Evolutionary conservation across 1,284 basidiomycete species (phyloP), one percentile per base, ranked within the genome.

Genomic region (Heterobasidion occidentale): DNA sequence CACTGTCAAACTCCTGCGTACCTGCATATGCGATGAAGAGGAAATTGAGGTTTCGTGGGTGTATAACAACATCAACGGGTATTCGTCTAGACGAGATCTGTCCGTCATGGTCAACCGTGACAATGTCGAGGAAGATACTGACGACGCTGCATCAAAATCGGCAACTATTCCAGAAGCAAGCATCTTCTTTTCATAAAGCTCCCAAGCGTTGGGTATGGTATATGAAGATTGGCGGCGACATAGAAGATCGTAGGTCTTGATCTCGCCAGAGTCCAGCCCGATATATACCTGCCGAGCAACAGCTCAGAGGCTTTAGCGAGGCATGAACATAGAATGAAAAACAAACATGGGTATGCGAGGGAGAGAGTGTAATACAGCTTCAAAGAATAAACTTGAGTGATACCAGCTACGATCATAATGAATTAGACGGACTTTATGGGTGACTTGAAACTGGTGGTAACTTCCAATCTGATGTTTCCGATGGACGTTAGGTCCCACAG

Each of bases 21-120:
- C 89, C 90, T 74, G 86, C 84, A 69, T 93, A 95, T 2, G 84
- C 91, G 33, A 96, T 75, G 52, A 96, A 85, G 8, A 95, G 63
- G 17, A 88, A 74, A 66, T 92, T 91, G 46, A 95, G 69, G 65
- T 96, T 84, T 56, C 90, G 77, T 1, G 94, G 94, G 69, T 94
- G 91, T 17, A 84, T 72, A 6, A 86, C 76, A 14, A 84, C 67
- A 57, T 91, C 90, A 9, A 89, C 65, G 42, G 77, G 73, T 38
- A 76, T 69, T 19, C 69, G 65, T 35, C 80, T 83, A 27, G 27
- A 27, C 27, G 27, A 27, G 27, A 27, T 53, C 1, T 9, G 14
- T 33, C 8, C 49, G 20, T 19, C 12, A 35, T 27, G 4, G 27
- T 27, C 4, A 27, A 27, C 27, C 4, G 27, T 27, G 27, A 27